Conservation (phyloP, 1,139 yeast genomes). For the Hyphopichia pseudoburtonii region DNA sequence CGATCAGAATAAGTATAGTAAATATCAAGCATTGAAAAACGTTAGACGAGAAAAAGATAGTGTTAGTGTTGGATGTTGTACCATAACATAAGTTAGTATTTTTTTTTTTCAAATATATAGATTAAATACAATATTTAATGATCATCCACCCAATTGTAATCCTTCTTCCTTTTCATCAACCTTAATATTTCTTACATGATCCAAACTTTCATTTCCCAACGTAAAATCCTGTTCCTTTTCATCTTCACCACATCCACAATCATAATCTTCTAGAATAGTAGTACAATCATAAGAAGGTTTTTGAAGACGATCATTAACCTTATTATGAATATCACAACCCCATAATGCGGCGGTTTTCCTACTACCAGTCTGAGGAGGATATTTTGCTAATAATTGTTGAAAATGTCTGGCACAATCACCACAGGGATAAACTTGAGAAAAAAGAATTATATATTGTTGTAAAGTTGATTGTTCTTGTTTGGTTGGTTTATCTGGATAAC, state of each 20-base stretch:
- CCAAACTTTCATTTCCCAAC: slow-evolving; percentile 35
- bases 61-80: slow-evolving; percentile 41
- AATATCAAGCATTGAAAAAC: slow-evolving; percentile 23
- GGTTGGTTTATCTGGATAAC: slow-evolving; percentile 84
- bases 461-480: slow-evolving; percentile 63
- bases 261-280: slow-evolving; percentile 81
- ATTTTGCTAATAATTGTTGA: slow-evolving; percentile 59
- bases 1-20: slow-evolving; percentile 47
- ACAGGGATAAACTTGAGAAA: slow-evolving; percentile 84
- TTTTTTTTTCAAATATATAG: too few species aligned
- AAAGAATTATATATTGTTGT: slow-evolving; percentile 50
- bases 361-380: slow-evolving; percentile 82
- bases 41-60: slow-evolving; percentile 6
- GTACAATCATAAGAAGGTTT: slow-evolving; percentile 83
- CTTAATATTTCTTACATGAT: slow-evolving; percentile 42
- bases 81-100: slow-evolving; percentile 38
- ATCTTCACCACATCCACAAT: slow-evolving; percentile 92
- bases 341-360: slow-evolving; percentile 86
- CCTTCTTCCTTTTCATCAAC: slow-evolving; percentile 41
- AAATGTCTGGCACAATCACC: slow-evolving; percentile 97
- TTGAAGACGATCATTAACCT: slow-evolving; percentile 69
- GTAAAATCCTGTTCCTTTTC: slow-evolving; percentile 47
- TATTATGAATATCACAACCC: slow-evolving; percentile 96
- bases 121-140: background rate
- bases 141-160: slow-evolving; percentile 39